phyloP scores from a whole-genome alignment of 2,329 filamentous ascomycete genomes.

The Penicillium sp. region DNA sequence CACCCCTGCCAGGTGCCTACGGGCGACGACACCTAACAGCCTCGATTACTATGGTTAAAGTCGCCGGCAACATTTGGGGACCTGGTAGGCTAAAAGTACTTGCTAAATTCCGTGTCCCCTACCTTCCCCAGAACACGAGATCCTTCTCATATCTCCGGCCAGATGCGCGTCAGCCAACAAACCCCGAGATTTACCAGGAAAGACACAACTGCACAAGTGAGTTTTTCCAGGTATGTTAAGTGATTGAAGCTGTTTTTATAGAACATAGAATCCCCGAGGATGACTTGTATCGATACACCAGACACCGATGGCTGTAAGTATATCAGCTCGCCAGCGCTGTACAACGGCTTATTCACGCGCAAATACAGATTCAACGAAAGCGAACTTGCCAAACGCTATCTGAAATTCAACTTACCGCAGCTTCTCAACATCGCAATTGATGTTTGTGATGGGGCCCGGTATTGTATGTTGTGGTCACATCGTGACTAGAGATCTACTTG shows the following conservation, averaged over 20 bases:
- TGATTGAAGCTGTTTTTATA: no score
- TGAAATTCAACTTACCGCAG: conserved; percentile 37
- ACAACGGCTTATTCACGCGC: conserved; percentile 3
- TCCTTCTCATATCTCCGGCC: neutral
- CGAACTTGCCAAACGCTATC: conserved; percentile 37
- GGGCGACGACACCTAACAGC: neutral
- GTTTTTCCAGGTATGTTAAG: no score
- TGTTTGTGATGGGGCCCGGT: no score
- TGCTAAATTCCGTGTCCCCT: neutral
- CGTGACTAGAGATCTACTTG: conserved; percentile 1
- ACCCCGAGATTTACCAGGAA: neutral
- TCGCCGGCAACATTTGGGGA: neutral
- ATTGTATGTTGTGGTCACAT: no score
- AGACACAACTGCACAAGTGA: neutral
- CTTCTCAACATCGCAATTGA: conserved; percentile 36
- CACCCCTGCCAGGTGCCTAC: no score
- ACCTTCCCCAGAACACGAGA: neutral
- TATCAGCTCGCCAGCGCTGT: neutral
- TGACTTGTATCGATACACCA: conserved; percentile 30
- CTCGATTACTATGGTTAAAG: conserved; percentile 15
- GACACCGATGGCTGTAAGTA: conserved; percentile 29
- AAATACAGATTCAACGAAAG: conserved; percentile 37
- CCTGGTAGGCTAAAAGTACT: neutral
- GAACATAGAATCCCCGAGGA: conserved; percentile 19
- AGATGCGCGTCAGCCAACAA: neutral